Evolutionary conservation across 352 stramenopile genomes (phyloP).

Genomic region (Pseudoperonospora humuli): DNA sequence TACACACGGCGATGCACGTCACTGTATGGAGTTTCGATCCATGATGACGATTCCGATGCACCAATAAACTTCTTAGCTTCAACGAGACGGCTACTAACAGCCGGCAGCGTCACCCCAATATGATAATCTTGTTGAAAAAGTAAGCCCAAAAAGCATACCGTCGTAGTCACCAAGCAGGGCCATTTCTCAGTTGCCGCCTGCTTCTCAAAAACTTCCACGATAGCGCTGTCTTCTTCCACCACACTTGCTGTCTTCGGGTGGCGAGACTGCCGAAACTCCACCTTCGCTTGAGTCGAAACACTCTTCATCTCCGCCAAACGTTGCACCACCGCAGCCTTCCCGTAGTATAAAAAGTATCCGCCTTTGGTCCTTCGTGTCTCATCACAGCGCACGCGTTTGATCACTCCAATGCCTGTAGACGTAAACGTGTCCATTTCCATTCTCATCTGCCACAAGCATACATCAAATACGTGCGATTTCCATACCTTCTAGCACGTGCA

Average conservation of each 20-base stretch:
- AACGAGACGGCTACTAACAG: constrained; percentile 37
- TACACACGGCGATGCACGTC: constrained; percentile 61
- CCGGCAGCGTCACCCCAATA: constrained; percentile 17
- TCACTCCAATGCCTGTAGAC: constrained; percentile 43
- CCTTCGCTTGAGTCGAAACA: constrained; percentile 17
- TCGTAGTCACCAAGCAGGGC: constrained; percentile 49
- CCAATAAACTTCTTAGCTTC: constrained; percentile 32
- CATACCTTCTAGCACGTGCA: constrained; percentile 72
- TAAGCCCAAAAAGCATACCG: constrained; percentile 44
- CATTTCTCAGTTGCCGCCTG: constrained; percentile 38
- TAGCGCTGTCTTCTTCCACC: constrained; percentile 35
- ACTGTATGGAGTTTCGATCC: constrained; percentile 13
- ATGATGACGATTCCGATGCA: constrained; percentile 10
- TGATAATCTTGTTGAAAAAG: constrained; percentile 38
- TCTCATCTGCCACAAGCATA: not conserved
- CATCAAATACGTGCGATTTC: not conserved
- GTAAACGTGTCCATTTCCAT: constrained; percentile 2
- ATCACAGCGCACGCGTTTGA: constrained; percentile 43
- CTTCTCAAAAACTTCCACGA: constrained; percentile 41
- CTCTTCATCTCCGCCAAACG: constrained; percentile 31
- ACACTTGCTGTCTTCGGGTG: not conserved
- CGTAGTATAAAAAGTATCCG: constrained; percentile 56
- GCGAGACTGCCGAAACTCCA: constrained; percentile 9
- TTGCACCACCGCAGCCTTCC: constrained; percentile 29
- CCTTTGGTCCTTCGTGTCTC: constrained; percentile 23